phyloP scores from a whole-genome alignment of 2,329 filamentous ascomycete genomes.

The Fusarium virguliforme region DNA sequence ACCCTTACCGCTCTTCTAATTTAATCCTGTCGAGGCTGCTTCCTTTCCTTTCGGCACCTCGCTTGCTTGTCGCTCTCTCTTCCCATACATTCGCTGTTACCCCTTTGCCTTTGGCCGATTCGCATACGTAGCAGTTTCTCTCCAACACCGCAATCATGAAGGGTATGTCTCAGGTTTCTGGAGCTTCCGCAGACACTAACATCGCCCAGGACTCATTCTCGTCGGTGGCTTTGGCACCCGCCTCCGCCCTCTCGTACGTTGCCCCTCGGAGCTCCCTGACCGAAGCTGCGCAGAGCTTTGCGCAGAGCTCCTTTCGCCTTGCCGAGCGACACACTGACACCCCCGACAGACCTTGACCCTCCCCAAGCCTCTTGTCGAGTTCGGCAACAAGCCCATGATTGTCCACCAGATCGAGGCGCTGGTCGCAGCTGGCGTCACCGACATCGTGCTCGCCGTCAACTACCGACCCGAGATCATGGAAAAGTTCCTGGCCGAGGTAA shows the following conservation, averaged over 20 bases:
- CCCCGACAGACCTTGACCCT: slow-evolving; percentile 87
- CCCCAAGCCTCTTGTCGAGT: slow-evolving; percentile 97
- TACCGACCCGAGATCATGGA: slow-evolving; percentile 99
- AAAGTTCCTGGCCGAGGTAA: slow-evolving; percentile 88
- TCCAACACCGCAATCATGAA: slow-evolving; percentile 56
- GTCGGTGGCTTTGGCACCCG: slow-evolving; percentile 99
- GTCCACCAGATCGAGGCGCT: slow-evolving; percentile 97
- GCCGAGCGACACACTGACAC: slow-evolving; percentile 42
- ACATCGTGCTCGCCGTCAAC: slow-evolving; percentile 98
- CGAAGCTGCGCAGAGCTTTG: slow-evolving; percentile 22
- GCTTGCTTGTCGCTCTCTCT: slow-evolving; percentile 43
- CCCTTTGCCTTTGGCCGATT: slow-evolving; percentile 41
- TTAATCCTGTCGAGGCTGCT: slow-evolving; percentile 49
- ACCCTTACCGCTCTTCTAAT: slow-evolving; percentile 46
- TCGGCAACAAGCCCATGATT: slow-evolving; percentile 99
- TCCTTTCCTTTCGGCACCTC: slow-evolving; percentile 47
- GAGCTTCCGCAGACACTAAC: slow-evolving; percentile 38
- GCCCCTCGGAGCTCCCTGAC: slow-evolving; percentile 33
- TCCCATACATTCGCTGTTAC: slow-evolving; percentile 44
- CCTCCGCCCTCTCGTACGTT: slow-evolving; percentile 90
- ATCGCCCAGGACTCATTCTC: slow-evolving; percentile 88
- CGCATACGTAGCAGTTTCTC: slow-evolving; percentile 38
- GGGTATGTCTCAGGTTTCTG: slow-evolving; percentile 49
- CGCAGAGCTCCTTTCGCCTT: slow-evolving; percentile 22
- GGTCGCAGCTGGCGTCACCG: slow-evolving; percentile 92